phyloP scores from a whole-genome alignment of 78 protist genomes.

The Dictyostelium purpureum region DNA sequence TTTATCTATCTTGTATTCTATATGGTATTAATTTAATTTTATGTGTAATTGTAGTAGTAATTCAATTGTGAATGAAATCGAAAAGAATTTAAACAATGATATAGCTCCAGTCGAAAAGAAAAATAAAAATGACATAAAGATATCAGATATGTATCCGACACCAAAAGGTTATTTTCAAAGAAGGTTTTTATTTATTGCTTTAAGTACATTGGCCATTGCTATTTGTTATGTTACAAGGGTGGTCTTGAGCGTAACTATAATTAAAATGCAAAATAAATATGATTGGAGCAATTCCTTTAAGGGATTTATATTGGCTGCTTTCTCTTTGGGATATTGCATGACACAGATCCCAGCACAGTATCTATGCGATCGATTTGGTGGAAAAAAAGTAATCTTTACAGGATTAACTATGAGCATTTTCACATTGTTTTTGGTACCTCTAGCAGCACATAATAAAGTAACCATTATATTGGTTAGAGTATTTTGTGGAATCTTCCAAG shows the following conservation, averaged over 20 bases:
- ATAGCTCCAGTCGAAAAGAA: too few relatives aligned
- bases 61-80: neutral
- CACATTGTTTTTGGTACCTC: conserved; percentile 17
- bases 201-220: neutral
- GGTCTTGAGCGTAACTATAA: neutral
- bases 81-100: neutral
- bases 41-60: neutral
- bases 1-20: neutral
- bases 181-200: conserved; percentile 2
- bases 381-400: conserved; percentile 25
- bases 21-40: neutral
- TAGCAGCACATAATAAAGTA: neutral
- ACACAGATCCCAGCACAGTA: conserved; percentile 32
- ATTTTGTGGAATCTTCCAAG: conserved; percentile 30
- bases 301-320: conserved; percentile 24
- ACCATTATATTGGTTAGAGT: conserved; percentile 33
- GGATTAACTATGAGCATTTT: conserved; percentile 22
- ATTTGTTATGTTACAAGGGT: conserved; percentile 46
- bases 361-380: conserved; percentile 58
- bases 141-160: conserved; percentile 6
- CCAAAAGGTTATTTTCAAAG: conserved; percentile 56
- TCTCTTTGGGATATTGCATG: conserved; percentile 59
- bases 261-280: conserved; percentile 29
- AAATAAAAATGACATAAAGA: too few relatives aligned
- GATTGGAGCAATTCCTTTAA: conserved; percentile 9